Conservation (phyloP, 768 basidiomycete genomes). For the Rubroboletus pulcherrimus region DNA sequence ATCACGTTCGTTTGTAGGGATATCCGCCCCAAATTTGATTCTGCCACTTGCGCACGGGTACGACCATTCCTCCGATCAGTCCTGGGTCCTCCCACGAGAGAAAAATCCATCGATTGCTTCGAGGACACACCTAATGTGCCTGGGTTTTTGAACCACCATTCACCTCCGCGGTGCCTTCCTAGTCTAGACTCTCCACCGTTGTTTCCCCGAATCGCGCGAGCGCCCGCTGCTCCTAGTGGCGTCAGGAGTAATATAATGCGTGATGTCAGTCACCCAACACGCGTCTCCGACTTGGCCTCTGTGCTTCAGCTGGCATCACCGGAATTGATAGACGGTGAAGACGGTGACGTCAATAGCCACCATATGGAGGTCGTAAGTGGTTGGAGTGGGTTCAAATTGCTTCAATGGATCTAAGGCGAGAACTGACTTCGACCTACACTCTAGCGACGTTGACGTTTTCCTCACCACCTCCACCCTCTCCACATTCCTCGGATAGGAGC, state of each 20-base stretch:
- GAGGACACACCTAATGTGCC: constrained; percentile 18
- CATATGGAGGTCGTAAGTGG: constrained; percentile 61
- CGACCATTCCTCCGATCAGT: constrained; percentile 28
- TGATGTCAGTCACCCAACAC: constrained; percentile 7
- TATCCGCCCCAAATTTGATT: constrained; percentile 30
- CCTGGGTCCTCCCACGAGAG: constrained; percentile 15
- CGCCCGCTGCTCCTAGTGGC: not conserved
- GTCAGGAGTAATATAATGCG: not conserved
- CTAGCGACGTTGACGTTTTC: constrained; percentile 38
- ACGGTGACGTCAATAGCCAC: constrained; percentile 41
- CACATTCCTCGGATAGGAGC: constrained; percentile 36
- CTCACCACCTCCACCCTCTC: constrained; percentile 36
- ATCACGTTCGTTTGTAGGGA: constrained; percentile 23
- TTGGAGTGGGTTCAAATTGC: constrained; percentile 48
- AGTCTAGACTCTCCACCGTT: constrained; percentile 40
- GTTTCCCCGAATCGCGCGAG: constrained; percentile 35
- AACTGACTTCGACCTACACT: constrained; percentile 5
- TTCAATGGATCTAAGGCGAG: not conserved
- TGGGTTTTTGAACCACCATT: constrained; percentile 31
- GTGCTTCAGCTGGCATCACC: constrained; percentile 22
- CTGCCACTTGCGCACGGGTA: constrained; percentile 22
- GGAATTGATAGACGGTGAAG: constrained; percentile 35
- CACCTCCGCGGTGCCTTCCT: constrained; percentile 23
- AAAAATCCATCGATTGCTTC: constrained; percentile 8
- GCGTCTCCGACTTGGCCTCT: constrained; percentile 27